Conservation (phyloP, 2,329 filamentous ascomycete species). For the Colletotrichum lindemuthianum region DNA sequence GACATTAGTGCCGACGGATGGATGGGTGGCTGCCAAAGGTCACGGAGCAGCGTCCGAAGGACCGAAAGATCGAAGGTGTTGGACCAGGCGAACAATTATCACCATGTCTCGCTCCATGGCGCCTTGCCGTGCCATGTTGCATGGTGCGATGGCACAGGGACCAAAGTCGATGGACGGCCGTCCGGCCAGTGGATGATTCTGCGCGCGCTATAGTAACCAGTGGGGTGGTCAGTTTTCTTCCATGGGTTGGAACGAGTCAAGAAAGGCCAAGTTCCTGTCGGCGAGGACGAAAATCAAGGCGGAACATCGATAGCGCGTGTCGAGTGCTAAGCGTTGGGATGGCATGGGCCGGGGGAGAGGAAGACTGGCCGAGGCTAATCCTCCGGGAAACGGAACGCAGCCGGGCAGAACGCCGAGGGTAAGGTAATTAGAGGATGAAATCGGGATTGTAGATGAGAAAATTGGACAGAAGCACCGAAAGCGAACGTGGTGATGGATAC, state of each 20-base stretch:
- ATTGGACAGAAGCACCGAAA: slow-evolving; percentile 5
- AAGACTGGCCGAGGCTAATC: not conserved
- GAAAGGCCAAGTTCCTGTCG: slow-evolving; percentile 20
- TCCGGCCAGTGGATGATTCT: not conserved
- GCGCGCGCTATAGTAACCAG: not conserved
- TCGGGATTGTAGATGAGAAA: slow-evolving; percentile 13
- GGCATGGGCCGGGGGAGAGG: slow-evolving; percentile 9
- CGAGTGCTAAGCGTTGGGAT: slow-evolving; percentile 16
- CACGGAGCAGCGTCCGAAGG: slow-evolving; percentile 22
- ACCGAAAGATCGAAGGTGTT: too few relatives aligned
- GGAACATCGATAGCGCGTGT: slow-evolving; percentile 13
- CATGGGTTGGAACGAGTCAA: not conserved
- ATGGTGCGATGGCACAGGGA: slow-evolving; percentile 18
- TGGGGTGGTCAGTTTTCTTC: not conserved
- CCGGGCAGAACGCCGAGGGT: slow-evolving; percentile 13
- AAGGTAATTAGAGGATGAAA: not conserved
- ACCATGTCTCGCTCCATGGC: not conserved
- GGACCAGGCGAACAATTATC: too few relatives aligned
- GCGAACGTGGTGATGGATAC: not conserved
- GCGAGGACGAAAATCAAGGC: slow-evolving; percentile 18
- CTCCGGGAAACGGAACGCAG: slow-evolving; percentile 2
- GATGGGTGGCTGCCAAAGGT: not conserved
- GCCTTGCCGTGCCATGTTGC: slow-evolving; percentile 6
- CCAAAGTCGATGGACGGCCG: slow-evolving; percentile 1
- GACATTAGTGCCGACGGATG: not conserved